Percentiles rank a stretch among this genome's conserved stretches.
phyloP scores from a whole-genome alignment of 1,284 basidiomycete species.

The Schizopora paradoxa region DNA sequence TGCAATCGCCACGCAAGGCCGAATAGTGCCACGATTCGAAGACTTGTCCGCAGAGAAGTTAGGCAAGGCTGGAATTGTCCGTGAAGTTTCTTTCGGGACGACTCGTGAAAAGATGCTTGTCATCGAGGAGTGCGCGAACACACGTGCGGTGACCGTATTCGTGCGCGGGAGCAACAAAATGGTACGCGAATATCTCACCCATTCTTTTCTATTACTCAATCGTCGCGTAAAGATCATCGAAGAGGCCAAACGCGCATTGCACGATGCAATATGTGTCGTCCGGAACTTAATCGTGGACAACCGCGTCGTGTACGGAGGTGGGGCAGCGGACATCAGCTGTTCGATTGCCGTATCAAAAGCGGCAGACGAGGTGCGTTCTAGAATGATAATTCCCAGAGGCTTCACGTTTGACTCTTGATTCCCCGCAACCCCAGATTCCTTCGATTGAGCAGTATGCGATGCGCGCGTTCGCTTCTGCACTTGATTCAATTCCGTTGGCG shows the following conservation, averaged over 20 bases:
- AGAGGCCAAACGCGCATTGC: constrained; percentile 95
- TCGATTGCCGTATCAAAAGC: constrained; percentile 90
- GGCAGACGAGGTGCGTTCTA: constrained; percentile 74
- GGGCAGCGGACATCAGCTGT: constrained; percentile 95
- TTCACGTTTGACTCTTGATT: neutral
- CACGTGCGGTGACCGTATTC: constrained; percentile 94
- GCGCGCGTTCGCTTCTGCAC: constrained; percentile 93
- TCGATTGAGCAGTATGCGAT: constrained; percentile 99
- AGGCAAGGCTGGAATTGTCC: constrained; percentile 88
- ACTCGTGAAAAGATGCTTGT: constrained; percentile 99
- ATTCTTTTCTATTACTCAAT: constrained; percentile 1
- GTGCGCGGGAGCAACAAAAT: constrained; percentile 98
- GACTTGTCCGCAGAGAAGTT: constrained; percentile 90
- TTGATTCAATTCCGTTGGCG: constrained; percentile 91
- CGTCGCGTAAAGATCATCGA: constrained; percentile 77
- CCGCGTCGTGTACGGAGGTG: constrained; percentile 96
- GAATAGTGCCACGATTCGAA: constrained; percentile 97
- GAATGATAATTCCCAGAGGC: neutral
- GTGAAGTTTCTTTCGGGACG: constrained; percentile 94
- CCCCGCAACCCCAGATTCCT: constrained; percentile 59
- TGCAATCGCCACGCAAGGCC: constrained; percentile 96
- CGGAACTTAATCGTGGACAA: constrained; percentile 94
- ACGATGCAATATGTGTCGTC: constrained; percentile 97
- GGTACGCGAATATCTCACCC: constrained; percentile 43
- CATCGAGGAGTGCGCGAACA: constrained; percentile 97